Evolutionary conservation across 179 eudicot genomes (phyloP), one percentile per base, ranked within the genome.

Genomic region (Sideroxylon spinosum): DNA sequence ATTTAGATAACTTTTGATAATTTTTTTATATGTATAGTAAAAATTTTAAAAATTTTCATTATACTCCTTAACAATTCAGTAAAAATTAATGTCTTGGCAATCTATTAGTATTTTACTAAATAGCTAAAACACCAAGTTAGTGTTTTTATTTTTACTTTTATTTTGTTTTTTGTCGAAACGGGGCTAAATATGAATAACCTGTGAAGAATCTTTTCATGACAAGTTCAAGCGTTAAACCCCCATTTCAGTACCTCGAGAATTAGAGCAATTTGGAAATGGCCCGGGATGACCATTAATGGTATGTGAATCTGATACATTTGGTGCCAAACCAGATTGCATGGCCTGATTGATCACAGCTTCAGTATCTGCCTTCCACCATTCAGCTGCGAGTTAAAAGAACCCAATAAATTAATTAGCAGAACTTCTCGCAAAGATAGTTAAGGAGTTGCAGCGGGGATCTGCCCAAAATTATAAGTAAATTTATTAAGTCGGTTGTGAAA

Each of bases 311-410:
- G 93, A 92, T 19, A 89, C 73, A 80, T 91, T 91, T 52, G 95
- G 97, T 17, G 95, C 82, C 69, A 80, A 4, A 49, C 95, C 93
- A 37, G 82, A 59, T 78, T 86, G 79, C 84, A 78, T 85, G 37
- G 91, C 91, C 81, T 89, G 89, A 80, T 87, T 90, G 20, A 90
- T 78, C 55, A 92, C 87, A 48, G 82, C 81, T 81, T 91, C 97
- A 12, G 86, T 86, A 64, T 92, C 97, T 62, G 89, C 84, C 75
- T 91, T 91, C 97, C 97, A 91, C 95, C 97, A 92, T 84, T 92
- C 95, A 20, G 87, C 95, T 92, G 77, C 80, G 79, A 29, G 48
- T 32, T n/a, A 57, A 20, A 65, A 37, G 19, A 74, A 65, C 14
- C 20, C 12, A 62, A 55, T 9, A 28, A 63, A 63, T 25, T 10